Base-by-base conservation (phyloP, 2,329 filamentous ascomycete genomes). In the Capronia americana region DNA sequence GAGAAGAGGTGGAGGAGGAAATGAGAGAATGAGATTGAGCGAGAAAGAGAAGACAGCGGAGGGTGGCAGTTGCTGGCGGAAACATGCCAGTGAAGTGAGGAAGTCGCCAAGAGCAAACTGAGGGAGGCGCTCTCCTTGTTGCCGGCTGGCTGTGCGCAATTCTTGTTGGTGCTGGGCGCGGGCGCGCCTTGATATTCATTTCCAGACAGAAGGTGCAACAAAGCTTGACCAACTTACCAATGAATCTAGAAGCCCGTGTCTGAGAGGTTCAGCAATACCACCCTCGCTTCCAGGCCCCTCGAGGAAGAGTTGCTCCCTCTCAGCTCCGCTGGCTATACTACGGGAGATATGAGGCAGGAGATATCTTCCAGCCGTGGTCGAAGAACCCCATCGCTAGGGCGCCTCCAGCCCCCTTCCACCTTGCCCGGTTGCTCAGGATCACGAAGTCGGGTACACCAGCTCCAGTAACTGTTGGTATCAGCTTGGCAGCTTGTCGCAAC, bases 381-480 rank as follows among this genome's bases (percentile, higher is more conserved):
- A 87, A 83, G 74, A 85, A 86, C 0, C 85, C 86, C 76, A 86
- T 78, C 2, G 84, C 84, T 63, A 84, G 73, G 4, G 80, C 78
- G 4, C 85, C 85, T 51, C 81, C 83, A 53, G 82, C 75, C 0
- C 85, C 85, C 69, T 80, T 81, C 82, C 81, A 85, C 64, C 79
- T 77, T 73, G 82, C 82, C 26, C 74, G 78, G 60, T 76, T 72
- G 51, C 81, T 78, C 30, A 84, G 70, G 1, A 88, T 73, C 4
- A 87, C 77, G 70, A 86, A 87, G 70, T 88, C 85, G 12, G 86
- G 85, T 70, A 86, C 84, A 0, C 85, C 85, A 57, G 81, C 82
- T 8, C 86, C 86, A 20, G 85, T 85, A 59, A 87, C 74, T 70
- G 83, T 82, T 0, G 86, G 86, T 26, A 86, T 78, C 44, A 88